Base-by-base conservation (phyloP, 2,329 filamentous ascomycete species). In the Fusarium fracticaudum region DNA sequence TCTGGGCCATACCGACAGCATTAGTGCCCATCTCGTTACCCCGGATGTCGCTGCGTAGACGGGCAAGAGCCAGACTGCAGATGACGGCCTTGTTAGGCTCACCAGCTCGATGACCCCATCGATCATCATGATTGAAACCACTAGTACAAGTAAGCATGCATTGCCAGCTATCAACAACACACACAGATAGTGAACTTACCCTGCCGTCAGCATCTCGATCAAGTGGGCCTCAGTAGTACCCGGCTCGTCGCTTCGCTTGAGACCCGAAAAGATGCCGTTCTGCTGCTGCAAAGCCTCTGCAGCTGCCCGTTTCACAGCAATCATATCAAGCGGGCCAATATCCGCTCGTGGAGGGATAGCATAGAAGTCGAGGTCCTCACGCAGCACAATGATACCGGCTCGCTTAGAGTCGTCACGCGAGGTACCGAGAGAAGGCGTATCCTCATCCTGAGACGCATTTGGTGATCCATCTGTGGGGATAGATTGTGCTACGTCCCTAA, bases 21-120 rank as follows among this genome's bases (percentile, higher is more conserved):
- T 92, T 95, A 76, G 89, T 91, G 59, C 93, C 86, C 85, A 91
- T 89, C 68, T 92, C 91, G 78, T 91, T 92, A 77, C 95, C 94
- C 62, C 94, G 91, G 79, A 97, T 95, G 78, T 98, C 96, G 69
- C 95, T 98, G 62, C 96, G 93, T 76, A 99, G 89, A 76, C 96
- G 92, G 41, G 96, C 96, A 64, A 99, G 90, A 17, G 96, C 96
- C 73, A 99, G 90, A 83, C 94, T 98, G 88, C 96, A 99, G 78
- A 99, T 96, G 69, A 99, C 96, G 26, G 96, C 96, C 86, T 99
- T 99, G 86, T 97, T 97, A 18, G 96, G 96, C 83, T 99, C 96
- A 64, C 94, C 94, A n/a, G 96, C 96, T 67, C 96, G 93, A 83
- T 99, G 96, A 40, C 96, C 96, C 96, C 96, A 99, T 72, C 86